Conservation (phyloP, 768 basidiomycete genomes). For the Lactarius sp. region DNA sequence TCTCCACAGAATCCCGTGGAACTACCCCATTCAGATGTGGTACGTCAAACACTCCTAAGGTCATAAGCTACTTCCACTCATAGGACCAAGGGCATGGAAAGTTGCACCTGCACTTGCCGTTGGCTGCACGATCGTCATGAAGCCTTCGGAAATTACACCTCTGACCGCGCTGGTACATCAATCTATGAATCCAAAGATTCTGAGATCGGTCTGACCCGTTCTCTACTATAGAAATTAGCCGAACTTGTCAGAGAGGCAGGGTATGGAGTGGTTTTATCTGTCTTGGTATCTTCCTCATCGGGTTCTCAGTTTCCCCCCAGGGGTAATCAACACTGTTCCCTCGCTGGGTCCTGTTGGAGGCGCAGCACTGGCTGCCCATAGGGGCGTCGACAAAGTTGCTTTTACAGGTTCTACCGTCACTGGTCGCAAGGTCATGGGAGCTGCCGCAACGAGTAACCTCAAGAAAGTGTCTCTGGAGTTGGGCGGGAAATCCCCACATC, state of each 20-base stretch:
- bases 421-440: constrained; percentile 86
- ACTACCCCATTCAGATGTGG: constrained; percentile 89
- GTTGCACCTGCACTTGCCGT: constrained; percentile 87
- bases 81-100: constrained; percentile 69
- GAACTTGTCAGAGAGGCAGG: constrained; percentile 81
- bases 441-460: constrained; percentile 88
- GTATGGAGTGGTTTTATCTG: constrained; percentile 36
- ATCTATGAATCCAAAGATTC: neutral
- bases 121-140: constrained; percentile 93
- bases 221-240: constrained; percentile 60
- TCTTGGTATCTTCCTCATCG: constrained; percentile 11
- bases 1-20: constrained; percentile 75
- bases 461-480: constrained; percentile 97
- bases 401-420: constrained; percentile 92
- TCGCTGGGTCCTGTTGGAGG: constrained; percentile 81
- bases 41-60: constrained; percentile 29
- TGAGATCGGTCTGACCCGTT: constrained; percentile 15
- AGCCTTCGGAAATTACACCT: constrained; percentile 85
- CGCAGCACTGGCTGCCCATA: constrained; percentile 76
- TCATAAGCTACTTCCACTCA: neutral
- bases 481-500: constrained; percentile 86
- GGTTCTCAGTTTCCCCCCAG: constrained; percentile 70
- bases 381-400: constrained; percentile 88
- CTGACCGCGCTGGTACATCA: constrained; percentile 68
- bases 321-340: constrained; percentile 85